A percentile compares a stretch with the other conserved stretches of the same genome.
Conservation (phyloP, 306 rosid genomes). For the Ormosia emarginata region DNA sequence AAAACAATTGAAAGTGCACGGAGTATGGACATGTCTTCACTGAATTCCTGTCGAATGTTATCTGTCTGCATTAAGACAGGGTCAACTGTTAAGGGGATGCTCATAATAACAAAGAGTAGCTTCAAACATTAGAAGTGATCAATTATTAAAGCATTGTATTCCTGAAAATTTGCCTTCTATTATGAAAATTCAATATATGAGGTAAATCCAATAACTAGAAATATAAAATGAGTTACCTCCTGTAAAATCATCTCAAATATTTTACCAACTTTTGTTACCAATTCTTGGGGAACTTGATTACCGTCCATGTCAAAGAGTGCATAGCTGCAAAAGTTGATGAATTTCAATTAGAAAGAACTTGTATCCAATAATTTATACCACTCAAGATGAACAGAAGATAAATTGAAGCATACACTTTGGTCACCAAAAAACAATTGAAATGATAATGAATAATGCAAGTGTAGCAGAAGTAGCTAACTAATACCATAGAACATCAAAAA, state of each 20-base stretch:
- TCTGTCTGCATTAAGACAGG: conserved; percentile 57
- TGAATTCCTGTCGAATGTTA: conserved; percentile 57
- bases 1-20: conserved; percentile 79
- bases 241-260: conserved; percentile 64
- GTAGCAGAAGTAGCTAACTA: neutral
- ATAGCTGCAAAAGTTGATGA: conserved; percentile 55
- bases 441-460: neutral
- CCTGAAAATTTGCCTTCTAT: neutral
- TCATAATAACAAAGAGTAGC: conserved; percentile 11
- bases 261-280: conserved; percentile 75
- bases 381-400: neutral
- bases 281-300: conserved; percentile 84
- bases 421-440: neutral
- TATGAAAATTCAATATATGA: neutral
- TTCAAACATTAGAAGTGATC: neutral
- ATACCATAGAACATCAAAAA: conserved; percentile 5
- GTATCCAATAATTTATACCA: neutral
- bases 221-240: conserved; percentile 52
- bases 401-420: neutral
- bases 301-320: conserved; percentile 98
- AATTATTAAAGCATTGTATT: neutral
- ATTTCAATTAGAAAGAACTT: conserved; percentile 1
- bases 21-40: conserved; percentile 73
- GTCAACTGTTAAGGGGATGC: conserved; percentile 23
- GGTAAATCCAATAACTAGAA: neutral